Base-by-base conservation (phyloP, 495 filamentous ascomycete species). In the Chaetomium cochliodes region DNA sequence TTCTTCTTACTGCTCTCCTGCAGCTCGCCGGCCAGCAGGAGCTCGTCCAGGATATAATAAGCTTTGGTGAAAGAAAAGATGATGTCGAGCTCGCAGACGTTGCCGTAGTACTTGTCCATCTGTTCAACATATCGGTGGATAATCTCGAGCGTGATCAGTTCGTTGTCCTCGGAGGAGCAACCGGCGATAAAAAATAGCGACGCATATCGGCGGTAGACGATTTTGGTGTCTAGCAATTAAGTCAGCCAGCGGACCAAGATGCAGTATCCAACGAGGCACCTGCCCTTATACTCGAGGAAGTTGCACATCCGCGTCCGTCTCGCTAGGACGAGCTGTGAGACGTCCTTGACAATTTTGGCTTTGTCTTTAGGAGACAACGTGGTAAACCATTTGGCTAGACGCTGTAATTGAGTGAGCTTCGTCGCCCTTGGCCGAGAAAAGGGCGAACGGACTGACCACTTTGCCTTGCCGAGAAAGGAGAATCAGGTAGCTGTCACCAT, bases 41-140 rank as follows among this genome's bases (percentile, higher is more conserved):
- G 92, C 76, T 98, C 94, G 75, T 98, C 94, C 42, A 98, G 85
- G 62, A 98, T 98, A 20, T 96, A 96, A 79, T 98, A 98, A 62
- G 97, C 94, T 88, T 96, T 80, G 67, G 80, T 79, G 73, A 78
- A 98, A 78, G 97, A 98, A 79, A 98, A 98, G 66, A 98, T 96
- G 78, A 98, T 80, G 84, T 98, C 94, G 77, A 98, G 83, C 81
- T 98, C 94, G 79, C 94, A 99, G 63, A 99, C 94, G 78, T 99
- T 99, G 76, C 94, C 94, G 75, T 99, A 99, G 83, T 98, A 99
- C 76, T 98, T 99, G 84, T 99, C 94, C 94, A 98, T 99, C 80
- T 98, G 94, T 77, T 99, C 94, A 56, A 98, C 94, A 76, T 97
- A 98, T 69, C 94, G 91, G 79, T 99, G 94, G 55, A 99, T 93